Conservation (phyloP, 176 grass and related monocot genomes). For the Aegilops sharonensis region DNA sequence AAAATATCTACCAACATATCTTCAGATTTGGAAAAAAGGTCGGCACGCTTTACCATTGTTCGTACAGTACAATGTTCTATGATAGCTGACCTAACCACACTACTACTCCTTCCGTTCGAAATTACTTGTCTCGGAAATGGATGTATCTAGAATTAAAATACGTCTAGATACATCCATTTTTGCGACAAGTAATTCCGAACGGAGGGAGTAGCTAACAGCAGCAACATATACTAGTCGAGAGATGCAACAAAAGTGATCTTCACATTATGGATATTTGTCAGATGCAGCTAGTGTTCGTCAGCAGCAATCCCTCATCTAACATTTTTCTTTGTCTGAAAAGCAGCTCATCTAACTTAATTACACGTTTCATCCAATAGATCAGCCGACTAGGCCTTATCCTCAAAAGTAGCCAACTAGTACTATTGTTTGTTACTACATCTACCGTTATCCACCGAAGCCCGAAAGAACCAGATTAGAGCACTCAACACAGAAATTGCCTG, state of each 20-base stretch:
- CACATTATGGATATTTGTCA: background rate
- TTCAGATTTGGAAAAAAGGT: background rate
- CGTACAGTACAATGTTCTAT: conserved; percentile 26
- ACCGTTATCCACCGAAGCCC: background rate
- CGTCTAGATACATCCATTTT: no score
- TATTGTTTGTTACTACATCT: background rate
- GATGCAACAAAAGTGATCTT: conserved; percentile 24
- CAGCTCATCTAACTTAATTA: background rate
- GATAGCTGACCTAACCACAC: conserved; percentile 39
- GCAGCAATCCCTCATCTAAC: background rate
- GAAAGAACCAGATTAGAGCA: background rate
- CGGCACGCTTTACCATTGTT: conserved; percentile 17
- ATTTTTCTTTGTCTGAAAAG: background rate
- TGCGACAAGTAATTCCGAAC: no score
- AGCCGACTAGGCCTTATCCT: background rate
- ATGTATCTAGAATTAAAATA: no score
- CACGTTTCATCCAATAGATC: background rate
- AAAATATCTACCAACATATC: conserved; percentile 20
- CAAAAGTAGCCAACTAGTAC: background rate
- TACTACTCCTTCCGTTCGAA: no score
- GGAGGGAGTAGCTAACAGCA: background rate
- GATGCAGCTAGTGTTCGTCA: background rate
- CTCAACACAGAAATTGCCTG: background rate
- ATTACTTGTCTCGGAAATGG: no score
- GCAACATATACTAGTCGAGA: background rate